A percentile compares a stretch with the other conserved stretches of the same genome.
Conservation (phyloP, 106 monocot species). For the Dendrobium huoshanense region DNA sequence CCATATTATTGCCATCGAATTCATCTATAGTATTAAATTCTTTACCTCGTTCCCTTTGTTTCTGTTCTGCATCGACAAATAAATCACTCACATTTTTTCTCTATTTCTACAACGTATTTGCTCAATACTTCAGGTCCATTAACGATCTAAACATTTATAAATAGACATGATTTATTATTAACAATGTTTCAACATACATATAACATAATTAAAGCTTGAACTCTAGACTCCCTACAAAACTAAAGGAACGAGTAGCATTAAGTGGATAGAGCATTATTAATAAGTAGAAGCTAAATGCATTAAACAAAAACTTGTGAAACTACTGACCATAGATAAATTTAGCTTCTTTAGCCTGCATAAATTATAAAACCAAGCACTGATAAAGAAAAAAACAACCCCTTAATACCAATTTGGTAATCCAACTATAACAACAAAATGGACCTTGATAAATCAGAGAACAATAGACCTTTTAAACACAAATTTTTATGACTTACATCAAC, state of each 20-base stretch:
- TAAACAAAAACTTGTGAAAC: not conserved
- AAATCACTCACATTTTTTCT: constrained; percentile 97
- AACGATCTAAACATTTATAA: constrained; percentile 53
- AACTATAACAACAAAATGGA: too few species aligned
- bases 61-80: constrained; percentile 96
- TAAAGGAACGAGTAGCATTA: constrained; percentile 1
- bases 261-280: not conserved
- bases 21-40: constrained; percentile 14
- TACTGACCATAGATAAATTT: not conserved
- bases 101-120: constrained; percentile 97
- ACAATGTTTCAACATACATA: not conserved
- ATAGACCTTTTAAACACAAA: not conserved
- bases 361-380: not conserved
- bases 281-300: not conserved
- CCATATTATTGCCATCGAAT: not conserved
- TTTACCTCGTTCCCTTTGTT: constrained; percentile 79
- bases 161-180: not conserved
- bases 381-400: not conserved
- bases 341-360: not conserved
- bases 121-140: constrained; percentile 99
- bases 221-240: not conserved
- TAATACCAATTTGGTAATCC: too few species aligned
- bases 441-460: too few species aligned
- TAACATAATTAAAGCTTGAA: too few species aligned
- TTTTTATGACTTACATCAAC: not conserved